A percentile compares a stretch with the other conserved stretches of the same genome.
These are phyloP conservation scores for Plasmodium sp. DNA, from an alignment of 169 alveolate genomes.

Conservation along the genomic window DNA sequence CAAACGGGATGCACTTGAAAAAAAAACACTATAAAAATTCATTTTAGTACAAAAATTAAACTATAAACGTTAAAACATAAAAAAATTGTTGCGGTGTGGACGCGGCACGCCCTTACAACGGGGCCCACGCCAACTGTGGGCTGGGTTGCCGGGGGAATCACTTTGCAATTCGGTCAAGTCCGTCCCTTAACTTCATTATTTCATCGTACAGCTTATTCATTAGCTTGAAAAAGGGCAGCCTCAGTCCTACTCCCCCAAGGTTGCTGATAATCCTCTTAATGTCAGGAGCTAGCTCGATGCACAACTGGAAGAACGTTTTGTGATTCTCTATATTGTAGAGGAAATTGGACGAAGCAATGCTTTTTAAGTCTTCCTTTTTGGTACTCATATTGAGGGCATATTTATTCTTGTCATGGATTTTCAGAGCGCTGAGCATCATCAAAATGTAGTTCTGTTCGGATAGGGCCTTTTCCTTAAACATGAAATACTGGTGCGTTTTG, in stretches of 20 bases:
- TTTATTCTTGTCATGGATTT: slow-evolving; percentile 23
- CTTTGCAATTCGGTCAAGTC: slow-evolving; percentile 29
- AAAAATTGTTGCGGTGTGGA: neutral
- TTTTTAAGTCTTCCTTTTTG: slow-evolving; percentile 29
- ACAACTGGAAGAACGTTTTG: slow-evolving; percentile 55
- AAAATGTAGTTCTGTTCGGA: slow-evolving; percentile 19
- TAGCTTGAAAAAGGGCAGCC: slow-evolving; percentile 13
- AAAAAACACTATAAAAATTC: neutral
- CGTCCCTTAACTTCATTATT: slow-evolving; percentile 40
- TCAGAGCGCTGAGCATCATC: slow-evolving; percentile 28
- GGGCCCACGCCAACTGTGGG: neutral
- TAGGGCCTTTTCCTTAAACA: slow-evolving; percentile 8
- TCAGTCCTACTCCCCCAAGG: slow-evolving; percentile 40
- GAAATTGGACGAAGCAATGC: neutral
- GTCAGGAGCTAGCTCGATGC: slow-evolving; percentile 52
- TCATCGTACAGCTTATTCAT: slow-evolving; percentile 46
- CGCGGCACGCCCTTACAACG: neutral
- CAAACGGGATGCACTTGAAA: neutral
- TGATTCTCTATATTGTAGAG: slow-evolving; percentile 27
- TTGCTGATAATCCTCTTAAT: slow-evolving; percentile 34
- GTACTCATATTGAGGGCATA: slow-evolving; percentile 22
- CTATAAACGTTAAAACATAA: slow-evolving; percentile 33
- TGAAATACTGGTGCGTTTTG: neutral
- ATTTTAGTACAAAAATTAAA: slow-evolving; percentile 6
- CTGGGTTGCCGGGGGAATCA: neutral